Base-by-base conservation (phyloP, 192 early-diverging fungal species). In the Lobosporangium transversale region DNA sequence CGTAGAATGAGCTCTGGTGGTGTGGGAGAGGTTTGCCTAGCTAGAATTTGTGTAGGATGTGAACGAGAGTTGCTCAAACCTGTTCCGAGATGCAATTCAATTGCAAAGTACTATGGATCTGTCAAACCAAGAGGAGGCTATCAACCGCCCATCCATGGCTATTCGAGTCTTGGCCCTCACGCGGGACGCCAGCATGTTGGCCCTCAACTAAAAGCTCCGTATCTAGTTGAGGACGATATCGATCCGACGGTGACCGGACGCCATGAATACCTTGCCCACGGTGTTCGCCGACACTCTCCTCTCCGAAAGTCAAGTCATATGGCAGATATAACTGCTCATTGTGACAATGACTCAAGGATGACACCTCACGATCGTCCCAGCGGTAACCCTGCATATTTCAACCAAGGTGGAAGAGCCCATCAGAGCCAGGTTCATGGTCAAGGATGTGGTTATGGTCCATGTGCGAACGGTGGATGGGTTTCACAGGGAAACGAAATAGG, bases 1-100 rank as follows among this genome's bases (percentile, higher is more conserved):
- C 57, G 73, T 2, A 61, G 73, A 58, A 76, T 67, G 73, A 76
- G 58, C 26, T 76, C 73, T 36, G 64, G 73, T 32, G 73, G 73
- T 3, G 73, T 76, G 1, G 73, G 73, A 36, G 59, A 76, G 53
- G 65, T 76, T 1, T 76, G 73, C 36, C 35, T 76, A 20, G 73
- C 73, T 17, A 56, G 73, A 51, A 76, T 76, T 12, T 76, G 73
- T 31, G 73, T 76, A 10, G 73, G 73, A 27, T 76, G 73, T 30
- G 73, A 76, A 43, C 58, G 73, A 47, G 73, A 76, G 49, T 33
- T 76, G 12, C 30, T 76, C 26, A 76, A 76, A 44, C 73, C 73
- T 6, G 58, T 66, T 14, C 64, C 64, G 2, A 58, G 73, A 42
- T 76, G 73, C 30, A 76, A 45, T 1, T 76, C 73, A 1, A 67